These are phyloP conservation scores for Solanum chmielewskii DNA, from an alignment of 257 asterid genomes.

Conservation along the genomic window DNA sequence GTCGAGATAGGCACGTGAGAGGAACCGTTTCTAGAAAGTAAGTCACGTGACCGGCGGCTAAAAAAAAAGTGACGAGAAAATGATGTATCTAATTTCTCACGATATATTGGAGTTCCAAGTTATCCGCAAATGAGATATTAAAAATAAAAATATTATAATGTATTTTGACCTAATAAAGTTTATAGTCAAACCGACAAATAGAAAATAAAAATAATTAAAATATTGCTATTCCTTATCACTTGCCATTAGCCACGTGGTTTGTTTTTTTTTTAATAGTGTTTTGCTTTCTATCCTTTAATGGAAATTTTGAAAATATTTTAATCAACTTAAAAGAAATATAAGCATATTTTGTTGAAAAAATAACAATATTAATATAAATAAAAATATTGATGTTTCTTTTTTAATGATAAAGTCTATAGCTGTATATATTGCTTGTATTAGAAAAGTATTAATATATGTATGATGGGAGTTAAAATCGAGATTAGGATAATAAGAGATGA, in stretches of 20 bases:
- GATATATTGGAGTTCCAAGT: neutral
- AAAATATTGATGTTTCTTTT: neutral
- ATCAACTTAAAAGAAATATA: neutral
- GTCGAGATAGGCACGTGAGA: conserved; percentile 11
- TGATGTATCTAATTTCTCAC: neutral
- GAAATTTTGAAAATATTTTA: neutral
- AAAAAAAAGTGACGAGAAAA: neutral
- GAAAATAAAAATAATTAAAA: neutral
- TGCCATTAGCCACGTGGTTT: neutral
- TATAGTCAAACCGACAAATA: neutral
- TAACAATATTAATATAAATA: neutral
- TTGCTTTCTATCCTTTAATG: neutral
- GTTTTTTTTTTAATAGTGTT: neutral
- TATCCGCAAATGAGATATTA: neutral
- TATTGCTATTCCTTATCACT: neutral
- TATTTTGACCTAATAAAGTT: neutral
- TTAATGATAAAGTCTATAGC: neutral
- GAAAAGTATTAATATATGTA: neutral
- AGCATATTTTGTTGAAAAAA: neutral
- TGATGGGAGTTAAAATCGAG: neutral
- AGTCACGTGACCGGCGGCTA: conserved; percentile 25
- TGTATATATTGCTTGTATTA: neutral
- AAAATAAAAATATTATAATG: neutral
- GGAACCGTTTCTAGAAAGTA: conserved; percentile 1
- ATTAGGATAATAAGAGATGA: neutral